phyloP scores from a whole-genome alignment of 371 early-diverging fungal genomes.

The Mucor plumbeus region DNA sequence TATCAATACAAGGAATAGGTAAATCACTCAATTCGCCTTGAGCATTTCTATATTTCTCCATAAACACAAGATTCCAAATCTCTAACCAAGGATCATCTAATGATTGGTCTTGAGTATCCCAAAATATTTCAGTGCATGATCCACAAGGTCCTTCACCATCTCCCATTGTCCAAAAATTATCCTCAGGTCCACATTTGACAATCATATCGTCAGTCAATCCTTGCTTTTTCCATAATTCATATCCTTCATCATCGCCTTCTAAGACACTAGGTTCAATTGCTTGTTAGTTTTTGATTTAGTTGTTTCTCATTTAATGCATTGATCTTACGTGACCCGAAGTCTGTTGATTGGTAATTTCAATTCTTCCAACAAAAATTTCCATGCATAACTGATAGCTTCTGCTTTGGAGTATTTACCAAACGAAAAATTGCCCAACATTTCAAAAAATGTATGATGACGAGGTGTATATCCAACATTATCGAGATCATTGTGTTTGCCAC shows the following conservation, averaged over 20 bases:
- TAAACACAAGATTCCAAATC: slow-evolving; percentile 88
- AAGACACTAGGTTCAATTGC: slow-evolving; percentile 53
- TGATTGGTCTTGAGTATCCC: slow-evolving; percentile 68
- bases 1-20: slow-evolving; percentile 74
- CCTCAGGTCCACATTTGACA: slow-evolving; percentile 61
- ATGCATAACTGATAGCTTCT: slow-evolving; percentile 70
- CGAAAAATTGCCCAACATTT: slow-evolving; percentile 86
- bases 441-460: slow-evolving; percentile 85
- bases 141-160: slow-evolving; percentile 85
- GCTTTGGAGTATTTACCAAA: slow-evolving; percentile 73
- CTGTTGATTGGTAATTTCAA: slow-evolving; percentile 62
- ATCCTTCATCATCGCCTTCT: slow-evolving; percentile 69
- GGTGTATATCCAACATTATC: slow-evolving; percentile 83
- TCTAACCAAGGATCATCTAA: slow-evolving; percentile 71
- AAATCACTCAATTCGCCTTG: slow-evolving; percentile 62
- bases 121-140: slow-evolving; percentile 83
- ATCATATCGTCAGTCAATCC: slow-evolving; percentile 69
- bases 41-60: slow-evolving; percentile 69
- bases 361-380: slow-evolving; percentile 73
- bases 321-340: slow-evolving; percentile 70
- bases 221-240: slow-evolving; percentile 67
- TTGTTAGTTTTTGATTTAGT: background rate
- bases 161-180: slow-evolving; percentile 90
- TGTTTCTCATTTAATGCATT: background rate
- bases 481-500: slow-evolving; percentile 85